These are phyloP conservation scores for Coemansia sp. DNA, from an alignment of 192 early-diverging fungal genomes.

Conservation along the genomic window DNA sequence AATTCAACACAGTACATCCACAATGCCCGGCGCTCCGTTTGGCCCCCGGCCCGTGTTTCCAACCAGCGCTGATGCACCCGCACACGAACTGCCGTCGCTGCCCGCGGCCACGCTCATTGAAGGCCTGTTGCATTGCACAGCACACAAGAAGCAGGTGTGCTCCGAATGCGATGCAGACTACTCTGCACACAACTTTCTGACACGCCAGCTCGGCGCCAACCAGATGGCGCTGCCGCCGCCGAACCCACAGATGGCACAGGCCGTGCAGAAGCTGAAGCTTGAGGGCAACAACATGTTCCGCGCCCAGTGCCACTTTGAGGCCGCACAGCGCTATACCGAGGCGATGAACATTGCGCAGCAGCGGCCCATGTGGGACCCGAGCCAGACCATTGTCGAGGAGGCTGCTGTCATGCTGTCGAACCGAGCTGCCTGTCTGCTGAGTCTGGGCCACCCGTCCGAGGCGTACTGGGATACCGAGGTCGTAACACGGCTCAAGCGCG, in stretches of 20 bases:
- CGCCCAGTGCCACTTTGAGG: constrained; percentile 75
- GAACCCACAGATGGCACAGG: constrained; percentile 59
- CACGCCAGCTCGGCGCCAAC: constrained; percentile 61
- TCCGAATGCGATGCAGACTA: constrained; percentile 62
- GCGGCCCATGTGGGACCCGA: constrained; percentile 74
- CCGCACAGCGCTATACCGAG: constrained; percentile 82
- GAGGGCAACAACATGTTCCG: constrained; percentile 89
- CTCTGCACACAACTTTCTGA: constrained; percentile 63
- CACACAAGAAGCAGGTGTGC: constrained; percentile 65
- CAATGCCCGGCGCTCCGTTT: constrained; percentile 19
- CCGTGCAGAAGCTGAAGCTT: constrained; percentile 60
- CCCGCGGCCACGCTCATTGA: constrained; percentile 22
- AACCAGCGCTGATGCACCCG: constrained; percentile 14
- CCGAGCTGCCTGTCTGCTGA: constrained; percentile 65
- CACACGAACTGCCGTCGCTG: constrained; percentile 13
- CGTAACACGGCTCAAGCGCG: constrained; percentile 64
- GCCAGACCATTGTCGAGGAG: constrained; percentile 64
- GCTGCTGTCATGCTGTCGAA: constrained; percentile 65
- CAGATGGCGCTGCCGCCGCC: constrained; percentile 68
- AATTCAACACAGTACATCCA: not conserved
- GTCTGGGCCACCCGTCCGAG: constrained; percentile 63
- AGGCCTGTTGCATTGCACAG: constrained; percentile 63
- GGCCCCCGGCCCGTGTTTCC: constrained; percentile 50
- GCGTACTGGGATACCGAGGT: constrained; percentile 72
- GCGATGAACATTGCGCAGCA: constrained; percentile 78